Conservation (phyloP, 306 rosid species). For the Dryas alaskensis region DNA sequence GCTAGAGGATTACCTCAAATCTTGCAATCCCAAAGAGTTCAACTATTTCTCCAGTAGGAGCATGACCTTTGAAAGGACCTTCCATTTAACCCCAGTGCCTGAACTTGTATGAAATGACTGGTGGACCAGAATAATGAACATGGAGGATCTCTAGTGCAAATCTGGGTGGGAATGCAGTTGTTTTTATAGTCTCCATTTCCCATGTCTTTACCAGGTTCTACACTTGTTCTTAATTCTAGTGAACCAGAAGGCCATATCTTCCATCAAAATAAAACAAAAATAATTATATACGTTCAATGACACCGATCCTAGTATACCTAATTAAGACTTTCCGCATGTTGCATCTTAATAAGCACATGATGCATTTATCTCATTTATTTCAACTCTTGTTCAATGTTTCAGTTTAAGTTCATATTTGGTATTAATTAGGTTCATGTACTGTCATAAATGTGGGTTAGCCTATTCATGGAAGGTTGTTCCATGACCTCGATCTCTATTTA, state of each 20-base stretch:
- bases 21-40: constrained; percentile 54
- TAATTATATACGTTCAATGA: not conserved
- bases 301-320: too few species aligned
- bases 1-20: constrained; percentile 32
- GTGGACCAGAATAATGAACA: constrained; percentile 54
- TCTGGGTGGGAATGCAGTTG: constrained; percentile 63
- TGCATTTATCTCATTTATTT: too few species aligned
- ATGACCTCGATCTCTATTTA: too few species aligned
- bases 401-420: too few species aligned
- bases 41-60: constrained; percentile 56
- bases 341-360: too few species aligned
- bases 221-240: constrained; percentile 45
- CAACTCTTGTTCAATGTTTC: too few species aligned
- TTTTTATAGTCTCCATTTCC: constrained; percentile 65
- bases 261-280: not conserved
- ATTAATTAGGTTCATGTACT: too few species aligned
- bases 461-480: too few species aligned
- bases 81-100: constrained; percentile 82
- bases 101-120: constrained; percentile 54
- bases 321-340: too few species aligned
- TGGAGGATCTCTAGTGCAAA: constrained; percentile 57
- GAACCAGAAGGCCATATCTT: constrained; percentile 69
- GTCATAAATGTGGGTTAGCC: too few species aligned
- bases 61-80: constrained; percentile 63
- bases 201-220: constrained; percentile 54